A percentile compares a stretch with the other conserved stretches of the same genome.
Evolutionary conservation across 371 early-diverging fungal genomes (phyloP).

Genomic region (Haplosporangium sp.): DNA sequence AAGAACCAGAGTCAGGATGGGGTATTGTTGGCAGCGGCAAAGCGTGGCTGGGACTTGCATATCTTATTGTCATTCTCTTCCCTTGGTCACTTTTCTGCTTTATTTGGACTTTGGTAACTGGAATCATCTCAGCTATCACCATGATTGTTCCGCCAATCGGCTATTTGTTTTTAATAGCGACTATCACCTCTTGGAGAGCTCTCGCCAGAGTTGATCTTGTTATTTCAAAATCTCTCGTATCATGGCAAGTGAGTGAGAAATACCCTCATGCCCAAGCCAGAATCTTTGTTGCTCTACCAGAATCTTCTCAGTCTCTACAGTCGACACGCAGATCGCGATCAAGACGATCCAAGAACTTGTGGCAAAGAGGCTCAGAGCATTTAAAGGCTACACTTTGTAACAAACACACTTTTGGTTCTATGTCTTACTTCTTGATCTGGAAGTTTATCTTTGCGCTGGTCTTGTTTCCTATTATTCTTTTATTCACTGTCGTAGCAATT

Average conservation of each 20-base stretch:
- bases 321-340: background rate
- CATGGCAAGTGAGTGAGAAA: slow-evolving; percentile 12
- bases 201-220: slow-evolving; percentile 36
- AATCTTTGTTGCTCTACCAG: slow-evolving; percentile 17
- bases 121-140: slow-evolving; percentile 13
- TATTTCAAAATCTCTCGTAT: slow-evolving; percentile 20
- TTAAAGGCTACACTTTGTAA: slow-evolving; percentile 16
- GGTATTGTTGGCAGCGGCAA: slow-evolving; percentile 26
- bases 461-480: slow-evolving; percentile 20
- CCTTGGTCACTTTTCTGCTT: slow-evolving; percentile 46
- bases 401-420: slow-evolving; percentile 20
- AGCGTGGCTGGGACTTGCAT: slow-evolving; percentile 35
- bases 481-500: slow-evolving; percentile 16
- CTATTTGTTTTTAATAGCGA: slow-evolving; percentile 22
- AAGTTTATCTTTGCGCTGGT: slow-evolving; percentile 34
- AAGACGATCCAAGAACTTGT: slow-evolving; percentile 20
- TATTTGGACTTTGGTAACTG: slow-evolving; percentile 34
- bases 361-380: slow-evolving; percentile 20
- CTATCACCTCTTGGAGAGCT: slow-evolving; percentile 49
- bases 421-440: slow-evolving; percentile 43
- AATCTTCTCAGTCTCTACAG: background rate
- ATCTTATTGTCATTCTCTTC: slow-evolving; percentile 19
- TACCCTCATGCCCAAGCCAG: slow-evolving; percentile 10
- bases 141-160: slow-evolving; percentile 47
- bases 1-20: slow-evolving; percentile 31